Evolutionary conservation across 2,329 filamentous ascomycete species (phyloP), one percentile per base, ranked within the genome.

Genomic region (Pleomassaria siparia): DNA sequence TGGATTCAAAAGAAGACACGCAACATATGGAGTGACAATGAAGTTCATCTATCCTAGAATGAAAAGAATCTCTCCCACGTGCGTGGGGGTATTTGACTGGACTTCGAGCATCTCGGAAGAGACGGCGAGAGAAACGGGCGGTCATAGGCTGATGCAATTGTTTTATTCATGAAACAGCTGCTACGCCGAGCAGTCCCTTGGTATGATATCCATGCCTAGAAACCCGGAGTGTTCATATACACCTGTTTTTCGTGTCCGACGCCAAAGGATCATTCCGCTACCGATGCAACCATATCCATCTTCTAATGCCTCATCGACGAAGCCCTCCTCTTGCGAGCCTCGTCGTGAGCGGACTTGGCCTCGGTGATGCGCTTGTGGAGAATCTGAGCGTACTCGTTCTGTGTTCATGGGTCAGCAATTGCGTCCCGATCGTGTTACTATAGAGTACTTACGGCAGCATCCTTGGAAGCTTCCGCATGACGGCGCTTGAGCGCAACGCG

Each of bases 331-430:
- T 97, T 97, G 82, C 91, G 89, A 76, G 87, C 81, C 80, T 97
- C 92, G 69, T 86, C 86, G 83, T 94, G 92, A 79, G 87, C 86
- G 74, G 88, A 82, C 85, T 96, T 96, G 82, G 91, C 88, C 83
- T 99, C 94, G 74, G 85, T 82, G 72, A 97, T 89, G 81, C 94
- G 94, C 88, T 94, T 95, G 81, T 94, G 90, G 59, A 99, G 85
- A 76, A 97, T 79, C 79, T 92, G 86, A 68, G 91, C 87, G 79
- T 99, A 99, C 81, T 99, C 94, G 81, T 89, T 91, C 92, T 97
- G 67, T 43, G 43, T 44, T 3, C n/a, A 20, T 29, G 42, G 47
- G 66, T 80, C 67, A 77, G 75, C 59, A 59, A 16, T 15, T 5
- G 32, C n/a, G n/a, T n/a, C 15, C 9, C 28, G 13, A 40, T 16